These are phyloP conservation scores for Sequoia sempervirens DNA, from an alignment of 75 land plant genomes.

Conservation along the genomic window DNA sequence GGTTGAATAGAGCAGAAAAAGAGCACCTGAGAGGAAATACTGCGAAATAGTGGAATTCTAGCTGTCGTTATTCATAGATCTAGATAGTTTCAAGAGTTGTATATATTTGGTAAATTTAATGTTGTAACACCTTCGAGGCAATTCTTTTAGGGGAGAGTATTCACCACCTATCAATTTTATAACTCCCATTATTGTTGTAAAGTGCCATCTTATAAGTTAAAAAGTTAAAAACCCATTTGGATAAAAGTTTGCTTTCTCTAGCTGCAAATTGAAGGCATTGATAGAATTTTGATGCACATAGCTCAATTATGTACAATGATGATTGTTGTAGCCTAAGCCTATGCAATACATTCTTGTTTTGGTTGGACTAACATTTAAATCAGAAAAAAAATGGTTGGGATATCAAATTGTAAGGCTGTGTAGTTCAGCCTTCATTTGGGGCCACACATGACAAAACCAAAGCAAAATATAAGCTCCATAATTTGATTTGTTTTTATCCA, in stretches of 20 bases:
- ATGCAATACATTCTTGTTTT: background rate
- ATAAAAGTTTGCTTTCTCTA: background rate
- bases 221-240: background rate
- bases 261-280: background rate
- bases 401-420: background rate
- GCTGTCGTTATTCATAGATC: background rate
- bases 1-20: constrained; percentile 52
- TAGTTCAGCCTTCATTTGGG: background rate
- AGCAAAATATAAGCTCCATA: background rate
- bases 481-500: background rate
- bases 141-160: background rate
- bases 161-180: background rate
- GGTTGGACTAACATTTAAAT: background rate
- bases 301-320: background rate
- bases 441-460: background rate
- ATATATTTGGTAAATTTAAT: background rate
- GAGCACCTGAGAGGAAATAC: constrained; percentile 4
- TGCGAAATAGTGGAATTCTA: background rate
- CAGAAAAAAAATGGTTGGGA: background rate
- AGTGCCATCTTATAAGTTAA: background rate
- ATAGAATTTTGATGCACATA: background rate
- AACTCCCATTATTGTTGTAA: background rate
- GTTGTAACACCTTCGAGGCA: background rate
- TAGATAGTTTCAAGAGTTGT: background rate
- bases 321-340: background rate